Conservation (phyloP, 345 rosid species). For the Eucalyptus fibrosa region DNA sequence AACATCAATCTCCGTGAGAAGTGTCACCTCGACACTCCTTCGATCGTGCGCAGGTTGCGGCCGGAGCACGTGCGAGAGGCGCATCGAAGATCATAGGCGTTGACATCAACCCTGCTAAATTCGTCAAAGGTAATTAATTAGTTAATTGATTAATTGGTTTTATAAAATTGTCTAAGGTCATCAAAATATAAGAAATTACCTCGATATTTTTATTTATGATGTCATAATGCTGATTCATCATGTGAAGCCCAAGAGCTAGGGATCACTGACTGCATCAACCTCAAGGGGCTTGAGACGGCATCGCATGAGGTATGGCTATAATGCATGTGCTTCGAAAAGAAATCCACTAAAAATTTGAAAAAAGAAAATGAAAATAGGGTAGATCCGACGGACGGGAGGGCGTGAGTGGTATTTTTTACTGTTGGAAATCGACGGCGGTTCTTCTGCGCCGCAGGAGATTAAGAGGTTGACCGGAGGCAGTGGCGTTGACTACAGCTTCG, state of each 20-base stretch:
- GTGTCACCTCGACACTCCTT: background rate
- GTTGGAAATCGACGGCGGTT: background rate
- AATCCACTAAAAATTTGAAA: background rate
- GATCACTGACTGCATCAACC: conserved; percentile 19
- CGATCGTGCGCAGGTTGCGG: conserved; percentile 21
- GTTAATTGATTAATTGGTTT: background rate
- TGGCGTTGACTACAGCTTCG: conserved; percentile 62
- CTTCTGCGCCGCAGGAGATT: conserved; percentile 16
- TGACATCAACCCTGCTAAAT: conserved; percentile 38
- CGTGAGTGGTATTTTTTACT: background rate
- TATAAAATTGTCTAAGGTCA: background rate
- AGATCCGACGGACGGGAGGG: background rate
- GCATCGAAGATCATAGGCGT: conserved; percentile 56
- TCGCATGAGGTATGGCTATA: conserved; percentile 11
- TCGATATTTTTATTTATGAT: background rate
- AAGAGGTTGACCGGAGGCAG: conserved; percentile 40
- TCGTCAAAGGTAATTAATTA: conserved; percentile 19
- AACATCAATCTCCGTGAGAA: background rate
- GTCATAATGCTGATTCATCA: background rate
- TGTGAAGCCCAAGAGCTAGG: conserved; percentile 18
- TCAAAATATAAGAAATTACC: background rate
- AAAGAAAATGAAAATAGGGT: background rate
- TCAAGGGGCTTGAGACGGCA: conserved; percentile 5
- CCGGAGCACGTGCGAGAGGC: conserved; percentile 55
- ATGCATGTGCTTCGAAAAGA: background rate